A percentile compares a stretch with the other conserved stretches of the same genome.
Evolutionary conservation across 768 basidiomycete species (phyloP).

Genomic region (Antrodiella citrinella): DNA sequence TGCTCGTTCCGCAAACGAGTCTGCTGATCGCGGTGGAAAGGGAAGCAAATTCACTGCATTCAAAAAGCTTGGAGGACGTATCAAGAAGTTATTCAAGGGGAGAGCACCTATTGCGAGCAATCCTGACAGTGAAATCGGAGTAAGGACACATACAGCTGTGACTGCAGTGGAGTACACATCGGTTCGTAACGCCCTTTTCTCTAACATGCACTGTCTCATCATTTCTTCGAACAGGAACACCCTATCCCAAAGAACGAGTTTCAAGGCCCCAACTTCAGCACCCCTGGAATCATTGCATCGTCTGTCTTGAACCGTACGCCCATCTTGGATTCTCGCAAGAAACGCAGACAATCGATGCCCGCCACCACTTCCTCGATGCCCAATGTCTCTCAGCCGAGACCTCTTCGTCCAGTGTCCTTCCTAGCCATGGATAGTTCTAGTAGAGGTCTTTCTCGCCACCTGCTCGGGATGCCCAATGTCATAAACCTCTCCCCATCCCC

Average conservation of each 20-base stretch:
- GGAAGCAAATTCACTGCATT: not conserved
- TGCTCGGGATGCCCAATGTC: slow-evolving; percentile 4
- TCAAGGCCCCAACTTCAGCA: not conserved
- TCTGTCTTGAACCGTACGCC: not conserved
- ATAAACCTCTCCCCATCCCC: not conserved
- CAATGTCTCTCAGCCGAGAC: slow-evolving; percentile 1
- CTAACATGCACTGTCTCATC: not conserved
- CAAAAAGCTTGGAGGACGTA: slow-evolving; percentile 18
- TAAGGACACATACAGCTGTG: slow-evolving; percentile 14
- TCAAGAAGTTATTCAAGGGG: slow-evolving; percentile 22
- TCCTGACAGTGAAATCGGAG: slow-evolving; percentile 13
- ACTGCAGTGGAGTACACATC: slow-evolving; percentile 19
- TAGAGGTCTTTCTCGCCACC: not conserved
- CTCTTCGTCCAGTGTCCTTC: slow-evolving; percentile 7
- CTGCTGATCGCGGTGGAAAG: not conserved
- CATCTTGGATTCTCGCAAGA: not conserved
- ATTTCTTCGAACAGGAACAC: slow-evolving; percentile 12
- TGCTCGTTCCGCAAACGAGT: not conserved
- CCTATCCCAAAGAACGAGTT: slow-evolving; percentile 12
- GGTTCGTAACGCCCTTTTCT: slow-evolving; percentile 8
- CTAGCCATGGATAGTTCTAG: slow-evolving; percentile 6
- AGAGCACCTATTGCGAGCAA: not conserved
- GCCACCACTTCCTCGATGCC: not conserved
- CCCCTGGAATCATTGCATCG: not conserved
- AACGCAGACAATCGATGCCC: slow-evolving; percentile 5